phyloP scores from a whole-genome alignment of 2,329 filamentous ascomycete genomes.

The Leptographium wingfieldii region DNA sequence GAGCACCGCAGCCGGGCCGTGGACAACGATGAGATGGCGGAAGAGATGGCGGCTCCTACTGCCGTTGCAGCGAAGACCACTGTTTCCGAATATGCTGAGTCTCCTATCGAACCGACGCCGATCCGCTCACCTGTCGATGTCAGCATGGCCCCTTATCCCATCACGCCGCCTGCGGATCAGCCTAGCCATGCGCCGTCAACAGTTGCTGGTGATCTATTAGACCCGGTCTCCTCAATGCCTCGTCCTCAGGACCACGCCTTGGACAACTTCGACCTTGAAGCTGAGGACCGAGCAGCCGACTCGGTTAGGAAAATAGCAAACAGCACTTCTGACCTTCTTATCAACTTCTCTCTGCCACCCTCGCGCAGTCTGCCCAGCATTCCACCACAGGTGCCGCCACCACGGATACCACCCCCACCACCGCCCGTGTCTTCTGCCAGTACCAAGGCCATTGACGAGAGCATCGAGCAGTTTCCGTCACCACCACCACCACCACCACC shows the following conservation, averaged over 20 bases:
- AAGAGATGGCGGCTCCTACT: neutral
- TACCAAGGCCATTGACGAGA: conserved; percentile 32
- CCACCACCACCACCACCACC: conserved; percentile 41
- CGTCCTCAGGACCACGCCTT: conserved; percentile 47
- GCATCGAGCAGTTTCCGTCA: conserved; percentile 36
- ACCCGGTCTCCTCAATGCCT: conserved; percentile 46
- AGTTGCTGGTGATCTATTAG: conserved; percentile 38
- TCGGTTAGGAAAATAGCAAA: conserved; percentile 32
- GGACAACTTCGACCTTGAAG: conserved; percentile 42
- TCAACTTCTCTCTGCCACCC: conserved; percentile 39
- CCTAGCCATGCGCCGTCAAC: conserved; percentile 24
- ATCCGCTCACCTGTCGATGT: conserved; percentile 39
- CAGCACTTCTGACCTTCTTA: conserved; percentile 33
- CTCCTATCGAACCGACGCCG: conserved; percentile 2
- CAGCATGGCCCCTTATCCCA: conserved; percentile 48
- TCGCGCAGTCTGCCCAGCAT: conserved; percentile 42
- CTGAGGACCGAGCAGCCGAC: conserved; percentile 35
- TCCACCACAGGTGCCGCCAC: conserved; percentile 39
- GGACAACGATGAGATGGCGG: neutral
- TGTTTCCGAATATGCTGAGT: neutral
- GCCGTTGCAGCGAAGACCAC: too few relatives aligned
- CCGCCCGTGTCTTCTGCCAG: conserved; percentile 1
- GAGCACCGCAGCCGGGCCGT: neutral
- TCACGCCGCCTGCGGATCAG: conserved; percentile 48
- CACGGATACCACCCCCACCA: conserved; percentile 28